phyloP scores from a whole-genome alignment of 768 basidiomycete species.

The Auriscalpium vulgare region DNA sequence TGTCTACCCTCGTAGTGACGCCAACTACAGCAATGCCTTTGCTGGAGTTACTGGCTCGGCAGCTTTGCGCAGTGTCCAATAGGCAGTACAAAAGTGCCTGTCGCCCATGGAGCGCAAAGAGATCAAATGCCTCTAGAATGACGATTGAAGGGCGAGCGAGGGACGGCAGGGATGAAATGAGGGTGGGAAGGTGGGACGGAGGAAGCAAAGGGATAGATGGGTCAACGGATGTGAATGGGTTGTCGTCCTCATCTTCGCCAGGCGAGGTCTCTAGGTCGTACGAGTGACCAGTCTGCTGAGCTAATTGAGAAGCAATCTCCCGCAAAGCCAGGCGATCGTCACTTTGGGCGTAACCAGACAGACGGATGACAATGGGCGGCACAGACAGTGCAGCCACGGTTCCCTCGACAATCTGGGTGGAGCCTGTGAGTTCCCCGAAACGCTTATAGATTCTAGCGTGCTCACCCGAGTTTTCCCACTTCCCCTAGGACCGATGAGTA shows the following conservation, averaged over 20 bases:
- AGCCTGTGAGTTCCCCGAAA: slow-evolving; percentile 1
- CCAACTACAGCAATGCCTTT: slow-evolving; percentile 84
- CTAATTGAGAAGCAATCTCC: slow-evolving; percentile 83
- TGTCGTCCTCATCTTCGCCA: slow-evolving; percentile 33
- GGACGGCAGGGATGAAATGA: slow-evolving; percentile 73
- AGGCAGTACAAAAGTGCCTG: slow-evolving; percentile 94
- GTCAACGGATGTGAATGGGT: slow-evolving; percentile 35
- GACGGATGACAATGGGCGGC: slow-evolving; percentile 64
- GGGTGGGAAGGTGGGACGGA: slow-evolving; percentile 60
- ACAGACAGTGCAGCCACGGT: slow-evolving; percentile 40
- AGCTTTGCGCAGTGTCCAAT: slow-evolving; percentile 87
- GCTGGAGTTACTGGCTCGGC: slow-evolving; percentile 47
- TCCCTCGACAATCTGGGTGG: slow-evolving; percentile 48
- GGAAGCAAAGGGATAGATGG: slow-evolving; percentile 39
- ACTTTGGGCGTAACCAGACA: slow-evolving; percentile 80
- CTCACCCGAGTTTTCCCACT: slow-evolving; percentile 77
- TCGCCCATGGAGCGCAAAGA: slow-evolving; percentile 86
- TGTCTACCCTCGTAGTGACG: slow-evolving; percentile 79
- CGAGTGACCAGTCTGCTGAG: slow-evolving; percentile 62
- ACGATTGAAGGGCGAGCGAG: slow-evolving; percentile 75
- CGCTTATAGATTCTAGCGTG: neutral
- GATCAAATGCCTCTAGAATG: slow-evolving; percentile 86
- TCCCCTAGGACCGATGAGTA: slow-evolving; percentile 77
- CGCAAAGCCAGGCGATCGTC: slow-evolving; percentile 88
- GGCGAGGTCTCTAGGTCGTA: slow-evolving; percentile 28